Evolutionary conservation across 2,329 filamentous ascomycete genomes (phyloP).

Genomic region (Alternaria longipes): DNA sequence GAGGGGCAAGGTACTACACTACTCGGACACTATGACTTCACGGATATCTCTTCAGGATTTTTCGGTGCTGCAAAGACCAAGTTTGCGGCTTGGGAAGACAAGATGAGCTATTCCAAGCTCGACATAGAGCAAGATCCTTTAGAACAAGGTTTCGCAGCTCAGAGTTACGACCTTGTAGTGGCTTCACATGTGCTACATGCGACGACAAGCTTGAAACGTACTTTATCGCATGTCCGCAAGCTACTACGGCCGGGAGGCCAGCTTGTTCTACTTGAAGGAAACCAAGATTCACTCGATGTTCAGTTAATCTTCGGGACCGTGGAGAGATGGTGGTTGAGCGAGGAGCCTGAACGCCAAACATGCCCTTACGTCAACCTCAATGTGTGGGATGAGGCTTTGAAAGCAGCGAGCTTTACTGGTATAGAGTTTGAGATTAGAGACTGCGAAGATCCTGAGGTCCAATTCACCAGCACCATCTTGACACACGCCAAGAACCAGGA

Average conservation of each 20-base stretch:
- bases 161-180: slow-evolving; percentile 8
- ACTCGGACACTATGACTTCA: slow-evolving; percentile 4
- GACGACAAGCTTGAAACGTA: background rate
- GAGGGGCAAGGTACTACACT: background rate
- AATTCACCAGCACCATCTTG: slow-evolving; percentile 5
- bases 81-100: background rate
- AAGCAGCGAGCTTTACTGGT: slow-evolving; percentile 1
- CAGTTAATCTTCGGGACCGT: slow-evolving; percentile 2
- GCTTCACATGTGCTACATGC: slow-evolving; percentile 7
- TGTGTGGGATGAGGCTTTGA: background rate
- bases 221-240: slow-evolving; percentile 1
- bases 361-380: background rate
- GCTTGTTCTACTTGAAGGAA: slow-evolving; percentile 1
- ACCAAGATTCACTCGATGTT: background rate
- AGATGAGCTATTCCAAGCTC: slow-evolving; percentile 2
- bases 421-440: slow-evolving; percentile 7
- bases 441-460: slow-evolving; percentile 3
- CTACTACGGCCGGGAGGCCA: background rate
- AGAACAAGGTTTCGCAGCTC: background rate
- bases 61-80: slow-evolving; percentile 4
- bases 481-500: slow-evolving; percentile 1
- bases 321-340: slow-evolving; percentile 2
- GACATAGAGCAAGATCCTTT: slow-evolving; percentile 5
- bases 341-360: slow-evolving; percentile 6
- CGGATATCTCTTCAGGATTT: slow-evolving; percentile 4